A percentile compares a stretch with the other conserved stretches of the same genome.
Evolutionary conservation across 2,329 filamentous ascomycete genomes (phyloP).

Genomic region (Chaetoscypha palmicola): DNA sequence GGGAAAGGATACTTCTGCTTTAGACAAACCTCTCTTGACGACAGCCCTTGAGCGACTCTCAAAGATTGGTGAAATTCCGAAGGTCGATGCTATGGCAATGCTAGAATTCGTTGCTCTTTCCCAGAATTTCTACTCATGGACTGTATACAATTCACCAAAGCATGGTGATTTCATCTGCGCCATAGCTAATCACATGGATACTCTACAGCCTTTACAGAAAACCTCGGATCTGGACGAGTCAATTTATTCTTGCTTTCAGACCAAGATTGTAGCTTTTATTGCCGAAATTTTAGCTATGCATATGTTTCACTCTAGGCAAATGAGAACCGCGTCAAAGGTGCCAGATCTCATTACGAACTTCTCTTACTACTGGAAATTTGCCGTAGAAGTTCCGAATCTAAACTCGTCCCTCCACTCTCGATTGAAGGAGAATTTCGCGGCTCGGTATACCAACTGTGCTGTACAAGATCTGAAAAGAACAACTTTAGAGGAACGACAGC

Average conservation of each 20-base stretch:
- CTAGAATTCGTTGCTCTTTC: conserved; percentile 82
- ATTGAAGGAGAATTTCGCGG: conserved; percentile 75
- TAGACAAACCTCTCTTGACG: conserved; percentile 60
- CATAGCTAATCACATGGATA: conserved; percentile 62
- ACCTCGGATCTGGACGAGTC: conserved; percentile 45
- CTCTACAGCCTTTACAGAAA: conserved; percentile 45
- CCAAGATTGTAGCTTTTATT: conserved; percentile 70
- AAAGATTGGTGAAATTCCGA: conserved; percentile 55
- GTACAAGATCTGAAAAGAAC: conserved; percentile 79
- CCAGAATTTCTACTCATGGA: conserved; percentile 95
- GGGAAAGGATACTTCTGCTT: conserved; percentile 38
- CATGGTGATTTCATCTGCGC: conserved; percentile 67
- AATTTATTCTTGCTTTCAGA: conserved; percentile 47
- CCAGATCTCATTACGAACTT: conserved; percentile 68
- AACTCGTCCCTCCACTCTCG: conserved; percentile 83
- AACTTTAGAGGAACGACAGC: conserved; percentile 52
- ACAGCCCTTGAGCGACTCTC: conserved; percentile 66
- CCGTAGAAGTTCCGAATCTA: conserved; percentile 71
- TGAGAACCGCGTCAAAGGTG: conserved; percentile 60
- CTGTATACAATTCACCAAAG: conserved; percentile 70
- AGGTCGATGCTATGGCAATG: conserved; percentile 63
- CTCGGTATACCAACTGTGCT: conserved; percentile 65
- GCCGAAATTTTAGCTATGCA: conserved; percentile 89
- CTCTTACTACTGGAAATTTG: conserved; percentile 72
- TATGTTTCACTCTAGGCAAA: conserved; percentile 76